Evolutionary conservation across 139 green algal genomes (phyloP), one percentile per base, ranked within the genome.

Genomic region (Picochlorum sp.): DNA sequence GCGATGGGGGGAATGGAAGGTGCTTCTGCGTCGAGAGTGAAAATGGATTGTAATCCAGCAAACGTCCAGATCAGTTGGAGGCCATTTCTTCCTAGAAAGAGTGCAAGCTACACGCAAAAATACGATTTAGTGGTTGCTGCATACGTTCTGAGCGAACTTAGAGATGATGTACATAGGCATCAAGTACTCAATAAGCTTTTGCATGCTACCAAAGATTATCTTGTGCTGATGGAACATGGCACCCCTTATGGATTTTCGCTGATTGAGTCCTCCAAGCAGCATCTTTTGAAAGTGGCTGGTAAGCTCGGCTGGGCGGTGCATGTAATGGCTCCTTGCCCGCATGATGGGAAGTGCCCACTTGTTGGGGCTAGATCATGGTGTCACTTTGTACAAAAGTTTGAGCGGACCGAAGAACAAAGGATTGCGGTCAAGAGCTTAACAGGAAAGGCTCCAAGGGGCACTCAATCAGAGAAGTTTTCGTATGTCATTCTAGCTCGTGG

Each of bases 181-280:
- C 33, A 56, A 0, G 16, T 63, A 12, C 55, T 83, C 22, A 26
- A 45, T 2, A 36, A 59, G 7, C 51, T 84, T 50, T 83, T 74
- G 71, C 32, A 59, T 25, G 45, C 62, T 35, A 72, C 64, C 30
- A 59, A 43, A 37, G 3, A 78, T 65, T 25, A 80, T 51, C 61
- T 94, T 28, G 64, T 93, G 18, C 64, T 94, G 26, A 51, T 91
- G 3, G 85, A 94, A 72, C 82, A 83, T 2, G 85, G 85, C 33
- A 93, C 83, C 0, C 85, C 79, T 1, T 28, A 63, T 5, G 85
- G 85, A 4, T 75, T 60, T 0, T 55, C 63, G 1, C 61, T 67
- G 57, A 71, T 93, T 20, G 44, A 57, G 20, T 55, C 76, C 29
- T 79, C 81, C 3, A 64, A 83, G 12, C 33, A 29, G 7, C 63